These are phyloP conservation scores for Luvunga scandens DNA, from an alignment of 345 rosid genomes.

Conservation along the genomic window DNA sequence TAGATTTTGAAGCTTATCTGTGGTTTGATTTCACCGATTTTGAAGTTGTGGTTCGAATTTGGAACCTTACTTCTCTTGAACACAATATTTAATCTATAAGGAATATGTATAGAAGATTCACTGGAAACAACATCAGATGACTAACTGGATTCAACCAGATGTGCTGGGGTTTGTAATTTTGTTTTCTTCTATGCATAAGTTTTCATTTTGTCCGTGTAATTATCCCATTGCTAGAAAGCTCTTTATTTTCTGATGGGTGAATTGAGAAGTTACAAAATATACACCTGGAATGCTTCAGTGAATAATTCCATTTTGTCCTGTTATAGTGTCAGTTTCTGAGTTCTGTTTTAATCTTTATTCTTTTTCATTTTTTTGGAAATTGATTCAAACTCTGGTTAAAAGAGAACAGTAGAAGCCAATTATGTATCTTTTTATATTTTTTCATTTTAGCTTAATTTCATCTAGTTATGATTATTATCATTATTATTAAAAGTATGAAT, in stretches of 20 bases:
- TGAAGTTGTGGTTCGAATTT: too few relatives aligned
- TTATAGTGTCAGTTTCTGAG: background rate
- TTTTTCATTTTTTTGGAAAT: background rate
- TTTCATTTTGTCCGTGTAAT: background rate
- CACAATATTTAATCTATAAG: too few relatives aligned
- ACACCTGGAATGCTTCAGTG: background rate
- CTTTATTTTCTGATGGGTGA: background rate
- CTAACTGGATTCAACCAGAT: conserved; percentile 78
- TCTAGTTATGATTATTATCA: background rate
- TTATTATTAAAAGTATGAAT: background rate
- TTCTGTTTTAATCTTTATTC: background rate
- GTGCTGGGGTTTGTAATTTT: conserved; percentile 65
- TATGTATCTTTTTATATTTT: background rate
- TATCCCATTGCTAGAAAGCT: background rate
- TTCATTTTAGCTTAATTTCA: background rate
- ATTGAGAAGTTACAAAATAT: background rate
- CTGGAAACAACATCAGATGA: too few relatives aligned
- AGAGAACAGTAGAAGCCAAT: background rate
- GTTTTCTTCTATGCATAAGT: conserved; percentile 3
- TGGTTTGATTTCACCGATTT: too few relatives aligned
- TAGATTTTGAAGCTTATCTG: too few relatives aligned
- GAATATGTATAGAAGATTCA: too few relatives aligned
- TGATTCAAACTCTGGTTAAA: background rate
- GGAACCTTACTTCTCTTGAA: too few relatives aligned
- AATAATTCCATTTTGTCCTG: background rate